Conservation (phyloP, 768 basidiomycete species). For the Kwoniella bestiolae region DNA sequence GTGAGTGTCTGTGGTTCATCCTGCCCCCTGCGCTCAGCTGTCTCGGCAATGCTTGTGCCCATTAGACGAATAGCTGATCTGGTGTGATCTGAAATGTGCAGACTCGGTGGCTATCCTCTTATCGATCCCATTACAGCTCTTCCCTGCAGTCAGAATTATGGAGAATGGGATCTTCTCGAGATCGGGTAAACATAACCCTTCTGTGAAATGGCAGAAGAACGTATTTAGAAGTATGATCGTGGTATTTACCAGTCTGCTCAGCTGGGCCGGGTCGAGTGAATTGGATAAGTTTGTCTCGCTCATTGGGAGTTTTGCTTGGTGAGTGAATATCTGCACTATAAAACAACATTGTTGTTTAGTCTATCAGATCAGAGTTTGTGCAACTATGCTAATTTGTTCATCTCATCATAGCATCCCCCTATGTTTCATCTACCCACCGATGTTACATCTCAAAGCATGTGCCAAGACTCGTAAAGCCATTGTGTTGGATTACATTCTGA, state of each 20-base stretch:
- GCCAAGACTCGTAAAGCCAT: conserved; percentile 73
- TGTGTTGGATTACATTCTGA: conserved; percentile 70
- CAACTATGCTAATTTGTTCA: too few relatives aligned
- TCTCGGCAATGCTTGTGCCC: neutral
- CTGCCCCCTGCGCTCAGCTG: too few relatives aligned
- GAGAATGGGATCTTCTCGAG: conserved; percentile 88
- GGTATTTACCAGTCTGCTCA: conserved; percentile 75
- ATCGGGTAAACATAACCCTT: conserved; percentile 76
- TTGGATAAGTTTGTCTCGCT: conserved; percentile 95
- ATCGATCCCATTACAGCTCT: conserved; percentile 91
- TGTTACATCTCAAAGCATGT: conserved; percentile 77
- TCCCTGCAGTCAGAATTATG: conserved; percentile 96
- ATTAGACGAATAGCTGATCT: neutral
- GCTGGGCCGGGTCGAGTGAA: conserved; percentile 78
- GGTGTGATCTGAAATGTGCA: neutral
- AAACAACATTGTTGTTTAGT: too few relatives aligned
- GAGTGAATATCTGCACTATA: conserved; percentile 55
- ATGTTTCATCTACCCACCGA: conserved; percentile 90
- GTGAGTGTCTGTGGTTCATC: conserved; percentile 16
- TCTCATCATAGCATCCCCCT: conserved; percentile 75
- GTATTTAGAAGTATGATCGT: conserved; percentile 59
- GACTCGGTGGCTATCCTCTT: conserved; percentile 81
- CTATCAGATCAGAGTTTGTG: too few relatives aligned
- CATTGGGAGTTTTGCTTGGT: conserved; percentile 94
- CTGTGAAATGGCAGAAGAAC: conserved; percentile 97